phyloP scores from a whole-genome alignment of 306 rosid species.

The Cyamopsis tetragonoloba region DNA sequence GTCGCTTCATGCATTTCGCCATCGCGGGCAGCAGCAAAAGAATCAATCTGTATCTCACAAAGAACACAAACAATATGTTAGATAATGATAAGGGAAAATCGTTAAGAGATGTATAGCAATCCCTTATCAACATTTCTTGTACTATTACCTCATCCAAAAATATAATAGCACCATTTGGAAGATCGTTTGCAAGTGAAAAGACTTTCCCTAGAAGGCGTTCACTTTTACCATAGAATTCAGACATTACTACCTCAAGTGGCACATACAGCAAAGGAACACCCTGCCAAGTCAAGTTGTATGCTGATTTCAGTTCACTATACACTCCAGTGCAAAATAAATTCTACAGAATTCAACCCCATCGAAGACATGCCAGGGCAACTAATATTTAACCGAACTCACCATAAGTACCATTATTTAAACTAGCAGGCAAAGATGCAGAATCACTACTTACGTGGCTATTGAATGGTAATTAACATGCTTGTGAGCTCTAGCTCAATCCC shows the following conservation, averaged over 20 bases:
- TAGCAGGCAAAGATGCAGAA: constrained; percentile 2
- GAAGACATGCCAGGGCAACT: not conserved
- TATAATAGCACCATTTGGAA: constrained; percentile 78
- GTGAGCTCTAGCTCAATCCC: not conserved
- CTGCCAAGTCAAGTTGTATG: constrained; percentile 43
- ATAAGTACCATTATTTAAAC: not conserved
- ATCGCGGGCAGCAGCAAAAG: constrained; percentile 83
- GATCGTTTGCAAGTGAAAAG: constrained; percentile 73
- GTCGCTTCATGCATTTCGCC: constrained; percentile 89
- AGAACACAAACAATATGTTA: not conserved
- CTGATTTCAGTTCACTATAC: constrained; percentile 19
- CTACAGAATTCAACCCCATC: not conserved
- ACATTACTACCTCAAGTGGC: constrained; percentile 81
- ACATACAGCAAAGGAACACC: constrained; percentile 81
- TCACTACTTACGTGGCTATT: not conserved
- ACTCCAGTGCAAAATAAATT: not conserved
- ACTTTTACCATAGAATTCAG: constrained; percentile 90
- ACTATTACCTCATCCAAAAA: constrained; percentile 79
- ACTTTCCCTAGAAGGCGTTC: constrained; percentile 76
- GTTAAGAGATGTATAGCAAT: not conserved
- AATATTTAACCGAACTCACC: not conserved
- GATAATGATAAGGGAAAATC: not conserved
- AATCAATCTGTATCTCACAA: constrained; percentile 53
- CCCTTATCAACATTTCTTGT: constrained; percentile 5
- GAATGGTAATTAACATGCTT: not conserved